Base-by-base conservation (phyloP, 2,329 filamentous ascomycete genomes). In the Metarhizium robertsii region DNA sequence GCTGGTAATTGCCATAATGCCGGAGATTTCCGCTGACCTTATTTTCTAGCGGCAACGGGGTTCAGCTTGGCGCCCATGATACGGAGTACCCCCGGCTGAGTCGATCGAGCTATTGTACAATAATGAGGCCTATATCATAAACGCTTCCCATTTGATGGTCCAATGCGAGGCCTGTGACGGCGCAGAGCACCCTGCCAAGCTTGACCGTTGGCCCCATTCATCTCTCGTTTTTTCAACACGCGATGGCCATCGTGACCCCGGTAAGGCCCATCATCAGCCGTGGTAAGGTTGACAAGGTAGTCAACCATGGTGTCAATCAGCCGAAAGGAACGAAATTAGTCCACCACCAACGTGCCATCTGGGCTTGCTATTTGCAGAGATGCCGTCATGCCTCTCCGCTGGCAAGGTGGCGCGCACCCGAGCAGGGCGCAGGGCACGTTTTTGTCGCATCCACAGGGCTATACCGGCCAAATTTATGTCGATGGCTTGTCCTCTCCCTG, bases 11-110 rank as follows among this genome's bases (percentile, higher is more conserved):
- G 30, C 45, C 47, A 47, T 18, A 29, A 30, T 29, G 43, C 52
- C 55, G 52, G 55, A 57, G 47, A 32, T 57, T 50, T 46, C 55
- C 55, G 52, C 29, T 43, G 43, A 36, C 43, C 34, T 52, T 53
- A 46, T 43, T 30, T 46, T 52, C 43, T 38, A 32, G 55, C 42
- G 52, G 25, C 52, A 42, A 46, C 34, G 18, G 25, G 14, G 40
- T 56, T 53, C 45, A 56, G 50, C 46, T 40, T 46, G 50, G 54
- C 46, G 51, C 49, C n/a, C 10, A 10, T 29, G 25, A 47, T 55
- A 40, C 49, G 36, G 30, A 50, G 25, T 40, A 45, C 18, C n/a
- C 43, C 25, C 45, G 2, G 32, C 29, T 25, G n/a, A 48, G 13
- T 53, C 52, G 32, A 49, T 45, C 48, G 32, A 45, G 49, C 30